Conservation (phyloP, 2,329 filamentous ascomycete species). For the Aureobasidium subglaciale region DNA sequence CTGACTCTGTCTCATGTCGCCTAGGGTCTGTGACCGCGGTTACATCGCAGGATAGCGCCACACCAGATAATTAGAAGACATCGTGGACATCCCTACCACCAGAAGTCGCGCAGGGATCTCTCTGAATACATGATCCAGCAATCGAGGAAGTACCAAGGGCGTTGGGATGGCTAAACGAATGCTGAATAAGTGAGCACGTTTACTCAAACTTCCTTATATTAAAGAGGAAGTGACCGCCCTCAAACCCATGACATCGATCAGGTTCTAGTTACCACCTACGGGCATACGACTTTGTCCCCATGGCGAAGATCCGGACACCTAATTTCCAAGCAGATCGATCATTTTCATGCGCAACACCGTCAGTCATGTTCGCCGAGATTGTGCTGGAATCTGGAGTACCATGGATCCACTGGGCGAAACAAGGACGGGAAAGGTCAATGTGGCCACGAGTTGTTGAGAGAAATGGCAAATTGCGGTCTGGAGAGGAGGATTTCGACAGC, state of each 20-base stretch:
- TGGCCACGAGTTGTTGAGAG: background rate
- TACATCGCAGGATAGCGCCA: too few relatives aligned
- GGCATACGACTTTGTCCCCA: background rate
- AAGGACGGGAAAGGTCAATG: background rate
- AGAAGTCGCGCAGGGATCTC: background rate
- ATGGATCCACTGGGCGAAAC: background rate
- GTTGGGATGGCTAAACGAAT: background rate
- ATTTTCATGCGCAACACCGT: background rate
- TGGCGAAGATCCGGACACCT: background rate
- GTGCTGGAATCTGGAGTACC: background rate
- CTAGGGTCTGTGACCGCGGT: too few relatives aligned
- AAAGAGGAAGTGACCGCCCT: background rate
- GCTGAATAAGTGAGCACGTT: background rate
- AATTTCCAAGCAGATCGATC: background rate
- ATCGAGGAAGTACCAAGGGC: background rate
- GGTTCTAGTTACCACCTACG: background rate
- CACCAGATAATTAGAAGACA: background rate
- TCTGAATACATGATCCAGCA: background rate
- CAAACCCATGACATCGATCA: background rate
- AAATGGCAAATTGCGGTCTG: background rate
- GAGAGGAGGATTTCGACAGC: background rate
- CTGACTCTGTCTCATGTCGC: conserved; percentile 3
- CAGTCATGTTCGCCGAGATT: conserved; percentile 1
- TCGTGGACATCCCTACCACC: background rate
- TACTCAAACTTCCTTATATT: conserved; percentile 1